Base-by-base conservation (phyloP, 83 land plant species). In the Picea engelmannii region DNA sequence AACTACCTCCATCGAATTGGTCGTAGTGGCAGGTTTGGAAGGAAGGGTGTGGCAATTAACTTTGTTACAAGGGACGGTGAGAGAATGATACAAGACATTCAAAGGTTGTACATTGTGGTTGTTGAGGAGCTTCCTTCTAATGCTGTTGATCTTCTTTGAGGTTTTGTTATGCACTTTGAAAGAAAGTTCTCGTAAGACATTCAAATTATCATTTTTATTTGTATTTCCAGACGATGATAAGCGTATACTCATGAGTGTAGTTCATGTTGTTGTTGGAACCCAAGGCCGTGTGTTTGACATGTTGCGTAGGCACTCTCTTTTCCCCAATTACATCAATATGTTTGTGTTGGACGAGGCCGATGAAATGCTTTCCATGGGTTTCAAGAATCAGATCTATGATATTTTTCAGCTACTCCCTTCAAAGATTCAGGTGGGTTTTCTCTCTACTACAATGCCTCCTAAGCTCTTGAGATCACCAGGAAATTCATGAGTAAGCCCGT, bases 361-460 rank as follows among this genome's bases (percentile, higher is more conserved):
- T 31, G 35, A 31, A 31, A 31, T 31, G 35, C 2, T 31, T 31
- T 31, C 35, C 35, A 31, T 31, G 35, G 35, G 35, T 31, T 31
- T 31, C 35, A 31, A 31, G 35, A 31, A 31, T 31, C 35, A 31
- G 35, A 31, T 31, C 35, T 31, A 31, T 31, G 35, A 31, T 31
- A 31, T 31, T 31, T 31, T 31, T 31, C 35, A 31, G 35, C 35
- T 31, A 31, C 35, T 31, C 35, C 35, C 35, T 31, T 31, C 86
- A 11, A 91, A 91, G 67, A 78, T 94, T 77, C 96, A 94, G 81
- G 96, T 94, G 62, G 96, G 96, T 15, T 90, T 94, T 27, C 92
- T 94, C 82, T 94, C 96, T 65, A 95, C 96, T 6, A 94, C 96
- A 27, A 94, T 94, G 96, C 96, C 96, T 4, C 96, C 96, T 5